A percentile compares a stretch with the other conserved stretches of the same genome.
Evolutionary conservation across 2,329 filamentous ascomycete species (phyloP).

Genomic region (Scedosporium boydii): DNA sequence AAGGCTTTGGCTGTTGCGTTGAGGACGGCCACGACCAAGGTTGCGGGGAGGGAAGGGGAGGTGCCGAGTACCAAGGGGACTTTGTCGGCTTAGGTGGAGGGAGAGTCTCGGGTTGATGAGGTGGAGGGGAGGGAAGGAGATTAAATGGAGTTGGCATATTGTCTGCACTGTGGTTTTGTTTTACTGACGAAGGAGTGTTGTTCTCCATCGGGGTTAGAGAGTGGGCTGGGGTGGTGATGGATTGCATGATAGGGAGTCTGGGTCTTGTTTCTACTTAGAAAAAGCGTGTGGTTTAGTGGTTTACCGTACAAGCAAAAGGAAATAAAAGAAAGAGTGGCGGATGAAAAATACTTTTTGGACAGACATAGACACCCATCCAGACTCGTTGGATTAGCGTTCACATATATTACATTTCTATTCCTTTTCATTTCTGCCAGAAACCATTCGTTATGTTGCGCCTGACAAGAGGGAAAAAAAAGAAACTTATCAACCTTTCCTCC

Average conservation of each 20-base stretch:
- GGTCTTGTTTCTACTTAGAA: background rate
- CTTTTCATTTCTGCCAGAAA: background rate
- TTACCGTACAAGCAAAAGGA: background rate
- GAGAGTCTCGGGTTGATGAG: background rate
- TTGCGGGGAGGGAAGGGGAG: conserved; percentile 79
- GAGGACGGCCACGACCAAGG: conserved; percentile 62
- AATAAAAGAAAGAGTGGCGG: background rate
- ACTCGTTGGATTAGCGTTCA: background rate
- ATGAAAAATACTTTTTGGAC: background rate
- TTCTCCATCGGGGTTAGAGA: too few relatives aligned
- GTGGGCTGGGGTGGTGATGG: background rate
- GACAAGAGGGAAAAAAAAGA: background rate
- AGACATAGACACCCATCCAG: background rate
- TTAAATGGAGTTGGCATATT: background rate
- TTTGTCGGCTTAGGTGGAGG: conserved; percentile 44
- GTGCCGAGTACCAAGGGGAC: conserved; percentile 96
- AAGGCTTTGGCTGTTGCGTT: conserved; percentile 90
- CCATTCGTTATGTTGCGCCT: background rate
- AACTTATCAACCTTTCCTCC: background rate
- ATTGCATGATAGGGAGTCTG: background rate
- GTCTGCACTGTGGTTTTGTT: background rate
- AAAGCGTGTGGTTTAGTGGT: background rate
- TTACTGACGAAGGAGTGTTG: background rate
- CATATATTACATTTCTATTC: background rate
- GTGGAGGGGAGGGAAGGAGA: background rate